Evolutionary conservation across 2,329 filamentous ascomycete species (phyloP).

Genomic region (Sarocladiaceae sp.): DNA sequence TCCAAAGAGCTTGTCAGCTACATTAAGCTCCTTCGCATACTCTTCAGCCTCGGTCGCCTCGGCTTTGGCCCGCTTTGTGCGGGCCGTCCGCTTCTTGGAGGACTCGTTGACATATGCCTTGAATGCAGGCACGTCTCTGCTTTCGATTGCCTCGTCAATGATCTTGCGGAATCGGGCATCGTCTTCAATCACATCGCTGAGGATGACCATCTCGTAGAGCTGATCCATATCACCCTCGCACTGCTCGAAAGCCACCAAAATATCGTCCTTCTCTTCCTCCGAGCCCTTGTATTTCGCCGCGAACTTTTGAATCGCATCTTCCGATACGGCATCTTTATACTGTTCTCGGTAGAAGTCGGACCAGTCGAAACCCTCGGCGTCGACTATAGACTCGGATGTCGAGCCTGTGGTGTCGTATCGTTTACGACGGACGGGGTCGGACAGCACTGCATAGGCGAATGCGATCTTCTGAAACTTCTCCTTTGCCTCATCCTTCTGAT

Average conservation of each 20-base stretch:
- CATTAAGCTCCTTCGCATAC: constrained; percentile 66
- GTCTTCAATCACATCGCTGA: constrained; percentile 76
- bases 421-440: constrained; percentile 69
- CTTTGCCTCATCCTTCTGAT: constrained; percentile 67
- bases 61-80: constrained; percentile 55
- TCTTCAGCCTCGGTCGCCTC: constrained; percentile 70
- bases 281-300: constrained; percentile 75
- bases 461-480: constrained; percentile 82
- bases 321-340: constrained; percentile 68
- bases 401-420: constrained; percentile 89
- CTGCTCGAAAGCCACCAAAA: constrained; percentile 70
- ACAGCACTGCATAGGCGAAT: constrained; percentile 90
- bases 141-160: constrained; percentile 73
- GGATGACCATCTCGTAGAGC: constrained; percentile 79
- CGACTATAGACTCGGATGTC: constrained; percentile 74
- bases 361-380: constrained; percentile 83
- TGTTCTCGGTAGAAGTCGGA: constrained; percentile 81
- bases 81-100: constrained; percentile 53
- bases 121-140: constrained; percentile 60
- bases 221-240: constrained; percentile 67
- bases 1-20: constrained; percentile 63
- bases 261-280: constrained; percentile 73
- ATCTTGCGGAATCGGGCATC: constrained; percentile 78
- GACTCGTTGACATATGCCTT: constrained; percentile 66
- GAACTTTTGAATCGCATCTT: constrained; percentile 69